Conservation (phyloP, 805 yeast species). For the Danielia reshetovae region DNA sequence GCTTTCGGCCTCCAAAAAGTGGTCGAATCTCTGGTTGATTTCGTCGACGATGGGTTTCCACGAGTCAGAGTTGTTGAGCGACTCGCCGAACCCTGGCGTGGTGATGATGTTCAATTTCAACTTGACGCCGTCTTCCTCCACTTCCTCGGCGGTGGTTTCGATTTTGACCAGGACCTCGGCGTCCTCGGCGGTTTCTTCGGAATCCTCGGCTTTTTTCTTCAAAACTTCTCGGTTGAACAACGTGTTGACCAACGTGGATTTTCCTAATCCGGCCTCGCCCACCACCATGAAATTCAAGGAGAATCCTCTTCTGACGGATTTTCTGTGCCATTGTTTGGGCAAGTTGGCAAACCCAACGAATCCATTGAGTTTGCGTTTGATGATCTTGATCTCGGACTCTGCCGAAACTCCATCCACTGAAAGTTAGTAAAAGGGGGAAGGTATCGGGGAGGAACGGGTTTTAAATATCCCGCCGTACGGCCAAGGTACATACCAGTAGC, state of each 20-base stretch:
- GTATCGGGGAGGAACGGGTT: not conserved
- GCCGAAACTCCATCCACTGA: not conserved
- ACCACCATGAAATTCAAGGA: constrained; percentile 83
- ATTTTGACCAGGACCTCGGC: constrained; percentile 19
- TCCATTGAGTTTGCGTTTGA: constrained; percentile 81
- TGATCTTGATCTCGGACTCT: constrained; percentile 49
- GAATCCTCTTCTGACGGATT: constrained; percentile 67
- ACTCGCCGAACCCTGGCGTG: constrained; percentile 93
- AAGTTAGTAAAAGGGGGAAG: not conserved
- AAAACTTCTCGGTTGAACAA: constrained; percentile 54
- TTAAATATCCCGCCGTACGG: no score
- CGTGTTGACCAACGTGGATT: constrained; percentile 87
- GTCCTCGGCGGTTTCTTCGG: constrained; percentile 18
- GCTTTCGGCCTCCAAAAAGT: constrained; percentile 85
- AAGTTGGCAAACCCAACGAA: constrained; percentile 96
- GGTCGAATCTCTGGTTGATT: constrained; percentile 80
- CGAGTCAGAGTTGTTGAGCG: constrained; percentile 65
- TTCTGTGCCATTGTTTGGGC: constrained; percentile 98
- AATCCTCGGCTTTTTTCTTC: constrained; percentile 6
- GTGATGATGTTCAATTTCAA: constrained; percentile 80
- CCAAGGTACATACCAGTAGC: constrained; percentile 4
- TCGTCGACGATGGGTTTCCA: constrained; percentile 93
- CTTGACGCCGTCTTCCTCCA: constrained; percentile 92
- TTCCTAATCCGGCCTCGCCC: constrained; percentile 91
- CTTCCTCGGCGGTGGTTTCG: constrained; percentile 24